A percentile compares a stretch with the other conserved stretches of the same genome.
Evolutionary conservation across 164 flowering plant genomes (phyloP).

Genomic region (Dillenia suffruticosa): DNA sequence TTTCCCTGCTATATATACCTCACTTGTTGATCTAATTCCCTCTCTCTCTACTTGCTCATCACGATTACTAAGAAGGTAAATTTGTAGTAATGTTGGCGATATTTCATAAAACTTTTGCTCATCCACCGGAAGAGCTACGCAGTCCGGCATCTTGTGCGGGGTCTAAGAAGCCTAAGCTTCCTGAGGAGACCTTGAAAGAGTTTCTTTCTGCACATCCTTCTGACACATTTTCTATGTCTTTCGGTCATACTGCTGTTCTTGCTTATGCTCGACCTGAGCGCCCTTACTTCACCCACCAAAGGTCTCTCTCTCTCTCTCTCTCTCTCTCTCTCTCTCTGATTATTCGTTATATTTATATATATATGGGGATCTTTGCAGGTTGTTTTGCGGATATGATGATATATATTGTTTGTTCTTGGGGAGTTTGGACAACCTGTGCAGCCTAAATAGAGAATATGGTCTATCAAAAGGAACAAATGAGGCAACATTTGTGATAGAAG

Average conservation of each 20-base stretch:
- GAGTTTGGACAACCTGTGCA: constrained; percentile 60
- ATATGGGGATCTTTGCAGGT: constrained; percentile 33
- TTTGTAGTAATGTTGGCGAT: constrained; percentile 67
- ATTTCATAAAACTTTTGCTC: constrained; percentile 67
- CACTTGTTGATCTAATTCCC: too few species aligned
- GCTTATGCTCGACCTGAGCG: constrained; percentile 44
- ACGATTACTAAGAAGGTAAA: neutral
- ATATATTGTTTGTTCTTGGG: constrained; percentile 81
- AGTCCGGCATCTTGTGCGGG: constrained; percentile 51
- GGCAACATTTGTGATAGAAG: constrained; percentile 81
- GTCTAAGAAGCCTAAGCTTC: constrained; percentile 43
- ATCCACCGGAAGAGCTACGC: constrained; percentile 87
- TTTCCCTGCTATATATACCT: too few species aligned
- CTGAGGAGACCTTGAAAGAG: constrained; percentile 56
- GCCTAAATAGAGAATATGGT: constrained; percentile 72
- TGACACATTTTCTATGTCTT: constrained; percentile 48
- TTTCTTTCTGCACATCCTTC: constrained; percentile 52
- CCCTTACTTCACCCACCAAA: constrained; percentile 28
- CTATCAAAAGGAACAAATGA: constrained; percentile 59
- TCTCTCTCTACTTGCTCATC: too few species aligned
- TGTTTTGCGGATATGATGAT: constrained; percentile 75
- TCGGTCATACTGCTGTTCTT: constrained; percentile 56
- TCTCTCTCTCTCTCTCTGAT: neutral
- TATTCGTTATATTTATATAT: neutral
- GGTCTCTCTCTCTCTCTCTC: constrained; percentile 7